Evolutionary conservation across 306 rosid species (phyloP), one percentile per base, ranked within the genome.

Genomic region (Vigna angularis): DNA sequence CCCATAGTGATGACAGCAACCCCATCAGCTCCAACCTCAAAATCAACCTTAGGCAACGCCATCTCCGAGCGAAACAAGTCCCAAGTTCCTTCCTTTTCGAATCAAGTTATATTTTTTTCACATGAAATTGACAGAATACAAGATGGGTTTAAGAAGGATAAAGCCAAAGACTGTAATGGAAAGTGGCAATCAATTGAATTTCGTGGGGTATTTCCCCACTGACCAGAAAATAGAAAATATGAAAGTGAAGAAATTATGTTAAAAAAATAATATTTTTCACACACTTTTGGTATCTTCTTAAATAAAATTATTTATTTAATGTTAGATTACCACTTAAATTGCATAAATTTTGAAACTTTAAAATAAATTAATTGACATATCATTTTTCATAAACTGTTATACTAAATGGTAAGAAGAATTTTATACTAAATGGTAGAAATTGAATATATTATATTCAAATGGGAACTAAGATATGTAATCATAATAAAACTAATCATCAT

Each of bases 11-110:
- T 90, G 22, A 96, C 77, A 9, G 97, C 99, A 75, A 96, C 98
- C 87, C 94, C 98, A 74, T 96, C 98, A 84, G 47, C 69, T 65
- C 98, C 99, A 66, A 96, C 90, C 78, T 93, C 94, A 85, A 93
- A 52, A 85, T 89, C 96, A 75, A 95, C 93, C 74, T 83, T 87
- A 14, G 81, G 77, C 30, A 80, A 55, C 55, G 91, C 90, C 98
- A 93, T 96, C 53, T 72, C 76, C 44, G 58, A 42, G 12, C 20
- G 61, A 72, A 73, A 17, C 69, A 34, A 55, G 70, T 13, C 7
- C 10, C 36, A 76, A 58, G 64, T 28, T 55, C 13, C 49, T 73
- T 57, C 62, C 68, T 80, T 76, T 76, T 1, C 8, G 50, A 66
- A 71, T 56, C 15, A 48, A 72, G 49, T 15, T 28, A 1, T 13